phyloP scores from a whole-genome alignment of 1,284 basidiomycete species.

The Schizopora paradoxa region DNA sequence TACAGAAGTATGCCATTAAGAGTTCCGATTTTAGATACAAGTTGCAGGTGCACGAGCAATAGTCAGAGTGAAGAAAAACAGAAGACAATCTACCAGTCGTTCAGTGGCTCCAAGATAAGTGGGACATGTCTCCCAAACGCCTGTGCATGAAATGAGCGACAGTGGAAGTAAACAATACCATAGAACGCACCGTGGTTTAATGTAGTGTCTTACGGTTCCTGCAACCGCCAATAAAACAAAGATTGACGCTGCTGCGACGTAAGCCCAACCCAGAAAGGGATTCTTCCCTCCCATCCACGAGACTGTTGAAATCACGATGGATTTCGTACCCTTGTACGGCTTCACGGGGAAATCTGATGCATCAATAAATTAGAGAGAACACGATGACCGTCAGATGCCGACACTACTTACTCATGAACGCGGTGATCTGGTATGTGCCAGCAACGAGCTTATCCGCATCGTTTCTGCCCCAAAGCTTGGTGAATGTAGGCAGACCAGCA shows the following conservation, averaged over 20 bases:
- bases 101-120: slow-evolving; percentile 80
- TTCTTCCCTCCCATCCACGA: slow-evolving; percentile 99
- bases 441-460: slow-evolving; percentile 69
- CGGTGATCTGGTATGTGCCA: slow-evolving; percentile 74
- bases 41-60: slow-evolving; percentile 2
- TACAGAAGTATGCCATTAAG: no score
- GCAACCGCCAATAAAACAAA: slow-evolving; percentile 85
- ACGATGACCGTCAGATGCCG: neutral
- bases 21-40: no score
- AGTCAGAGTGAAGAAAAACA: slow-evolving; percentile 1
- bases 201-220: slow-evolving; percentile 88
- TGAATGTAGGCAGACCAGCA: slow-evolving; percentile 93
- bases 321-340: slow-evolving; percentile 92
- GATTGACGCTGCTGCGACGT: slow-evolving; percentile 83
- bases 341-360: slow-evolving; percentile 86
- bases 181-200: slow-evolving; percentile 79
- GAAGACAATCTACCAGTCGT: no score
- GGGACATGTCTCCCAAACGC: slow-evolving; percentile 77
- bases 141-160: slow-evolving; percentile 31
- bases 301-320: slow-evolving; percentile 93
- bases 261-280: slow-evolving; percentile 95
- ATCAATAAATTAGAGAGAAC: slow-evolving; percentile 15
- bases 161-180: slow-evolving; percentile 28
- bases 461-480: slow-evolving; percentile 92
- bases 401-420: slow-evolving; percentile 72